Percentiles rank a stretch among this genome's conserved stretches.
Conservation (phyloP, 2,329 filamentous ascomycete genomes). For the Exophiala phaeomuriformis region DNA sequence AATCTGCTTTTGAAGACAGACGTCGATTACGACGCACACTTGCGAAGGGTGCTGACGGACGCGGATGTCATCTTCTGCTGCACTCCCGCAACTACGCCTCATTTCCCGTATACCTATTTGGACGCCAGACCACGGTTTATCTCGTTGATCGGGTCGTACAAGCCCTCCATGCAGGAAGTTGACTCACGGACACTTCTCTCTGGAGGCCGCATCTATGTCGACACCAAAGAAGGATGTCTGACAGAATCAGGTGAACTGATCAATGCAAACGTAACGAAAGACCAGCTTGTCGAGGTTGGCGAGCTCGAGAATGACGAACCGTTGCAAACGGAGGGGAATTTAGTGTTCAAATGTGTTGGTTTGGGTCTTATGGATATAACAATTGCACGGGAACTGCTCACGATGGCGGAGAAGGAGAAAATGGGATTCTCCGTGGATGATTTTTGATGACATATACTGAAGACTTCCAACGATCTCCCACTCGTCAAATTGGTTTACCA, state of each 20-base stretch:
- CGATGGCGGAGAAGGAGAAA: constrained; percentile 31
- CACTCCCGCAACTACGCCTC: constrained; percentile 40
- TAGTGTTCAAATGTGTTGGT: constrained; percentile 47
- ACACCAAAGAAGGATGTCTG: constrained; percentile 57
- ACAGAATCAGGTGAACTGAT: constrained; percentile 35
- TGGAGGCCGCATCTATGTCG: constrained; percentile 48
- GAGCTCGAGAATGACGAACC: constrained; percentile 30
- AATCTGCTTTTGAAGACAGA: constrained; percentile 52
- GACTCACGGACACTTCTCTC: constrained; percentile 40
- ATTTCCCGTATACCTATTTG: constrained; percentile 38
- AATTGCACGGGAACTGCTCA: constrained; percentile 38
- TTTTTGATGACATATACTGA: constrained; percentile 28
- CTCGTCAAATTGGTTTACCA: too few species aligned
- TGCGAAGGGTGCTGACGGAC: constrained; percentile 29
- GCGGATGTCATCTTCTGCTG: constrained; percentile 46
- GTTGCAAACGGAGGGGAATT: constrained; percentile 31
- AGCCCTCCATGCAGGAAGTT: constrained; percentile 48
- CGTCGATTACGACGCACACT: constrained; percentile 39
- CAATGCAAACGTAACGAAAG: constrained; percentile 33
- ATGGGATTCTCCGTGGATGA: constrained; percentile 34
- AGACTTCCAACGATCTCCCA: neutral
- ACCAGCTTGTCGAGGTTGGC: constrained; percentile 40
- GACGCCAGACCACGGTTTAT: constrained; percentile 39
- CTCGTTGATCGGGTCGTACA: constrained; percentile 48
- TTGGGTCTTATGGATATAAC: constrained; percentile 47